Evolutionary conservation across 164 flowering plant genomes (phyloP), one percentile per base, ranked within the genome.

Genomic region (Berberis thunbergii): DNA sequence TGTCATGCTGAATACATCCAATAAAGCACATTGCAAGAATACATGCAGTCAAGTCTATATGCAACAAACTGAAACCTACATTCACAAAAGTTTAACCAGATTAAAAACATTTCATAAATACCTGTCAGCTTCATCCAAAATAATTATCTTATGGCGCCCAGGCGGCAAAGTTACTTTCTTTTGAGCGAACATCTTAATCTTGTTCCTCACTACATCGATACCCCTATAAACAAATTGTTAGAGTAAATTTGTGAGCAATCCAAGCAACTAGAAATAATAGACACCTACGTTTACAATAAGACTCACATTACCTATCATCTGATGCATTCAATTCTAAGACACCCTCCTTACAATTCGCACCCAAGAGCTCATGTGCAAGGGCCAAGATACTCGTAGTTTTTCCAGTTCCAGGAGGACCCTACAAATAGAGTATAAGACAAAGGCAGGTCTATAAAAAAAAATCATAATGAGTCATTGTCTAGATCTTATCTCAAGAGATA

Each of bases 371-470:
- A 72, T 91, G 97, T 6, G 97, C 96, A 75, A 95, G 97, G 54
- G 99, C 99, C 71, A 95, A 67, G 70, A 89, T 91, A 66, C 99
- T 89, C 3, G 99, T 87, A 39, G 98, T 94, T 70, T 94, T 94
- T 42, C 98, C 98, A 64, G 97, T 91, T 68, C 98, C 98, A 39
- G 98, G 97, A 73, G 97, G 98, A 48, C 98, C 98, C 97, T 94
- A 67, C 54, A 71, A 67, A 67, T 41, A 44, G 1, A 26, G 26
- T 26, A 26, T 26, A 26, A 26, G 26, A 26, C 26, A 26, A 26
- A 26, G 26, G 26, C 26, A 26, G 26, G 26, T 26, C 26, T 26
- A 26, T 26, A 26, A 26, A 26, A 26, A n/a, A 26, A 26, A 26
- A 26, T 26, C 26, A 26, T 26, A 26, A 26, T 26, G 26, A 26